Base-by-base conservation (phyloP, 2,329 filamentous ascomycete genomes). In the Alternaria dauci region DNA sequence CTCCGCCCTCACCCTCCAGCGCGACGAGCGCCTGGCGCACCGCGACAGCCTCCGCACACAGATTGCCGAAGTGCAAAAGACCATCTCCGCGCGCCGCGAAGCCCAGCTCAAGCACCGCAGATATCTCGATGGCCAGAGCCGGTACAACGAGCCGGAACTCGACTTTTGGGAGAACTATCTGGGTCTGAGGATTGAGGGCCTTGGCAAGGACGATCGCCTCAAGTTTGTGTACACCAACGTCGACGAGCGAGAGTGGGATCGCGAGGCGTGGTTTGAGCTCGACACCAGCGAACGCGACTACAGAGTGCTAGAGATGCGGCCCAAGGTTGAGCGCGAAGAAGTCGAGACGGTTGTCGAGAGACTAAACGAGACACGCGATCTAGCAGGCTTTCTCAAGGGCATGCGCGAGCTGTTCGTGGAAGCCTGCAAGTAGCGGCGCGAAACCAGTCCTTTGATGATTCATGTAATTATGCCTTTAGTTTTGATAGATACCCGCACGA, bases 141-240 rank as follows among this genome's bases (percentile, higher is more conserved):
- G 93, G 34, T 91, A 94, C 79, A 98, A 99, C 79, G 87, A 92
- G 43, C 95, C 95, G 0, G 95, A 99, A 81, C 85, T 99, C 46
- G 91, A 94, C 69, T 98, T 98, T 76, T 99, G 95, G 95, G 91
- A 96, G 77, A 91, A 90, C 55, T 95, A 94, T 76, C 83, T 99
- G 61, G 94, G 94, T 59, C 79, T 98, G 75, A 85, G 91, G 62
- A 96, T 99, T 73, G 94, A 98, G 75, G 94, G 94, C 2, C 91
- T 92, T 0, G 94, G 92, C 1, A 87, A 88, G 74, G 89, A 92
- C 64, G 94, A 97, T 79, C 86, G 91, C 26, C 83, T 99, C 69
- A 94, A 94, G 79, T 97, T 99, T 77, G 87, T 95, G 2, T 99
- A 93, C 75, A 91, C 88, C 28, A 92, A 96, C 77, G 84, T 98